Percentiles rank a stretch among this genome's conserved stretches.
These are phyloP conservation scores for Geotrichum armillariae DNA, from an alignment of 1,139 yeast species.

Conservation along the genomic window DNA sequence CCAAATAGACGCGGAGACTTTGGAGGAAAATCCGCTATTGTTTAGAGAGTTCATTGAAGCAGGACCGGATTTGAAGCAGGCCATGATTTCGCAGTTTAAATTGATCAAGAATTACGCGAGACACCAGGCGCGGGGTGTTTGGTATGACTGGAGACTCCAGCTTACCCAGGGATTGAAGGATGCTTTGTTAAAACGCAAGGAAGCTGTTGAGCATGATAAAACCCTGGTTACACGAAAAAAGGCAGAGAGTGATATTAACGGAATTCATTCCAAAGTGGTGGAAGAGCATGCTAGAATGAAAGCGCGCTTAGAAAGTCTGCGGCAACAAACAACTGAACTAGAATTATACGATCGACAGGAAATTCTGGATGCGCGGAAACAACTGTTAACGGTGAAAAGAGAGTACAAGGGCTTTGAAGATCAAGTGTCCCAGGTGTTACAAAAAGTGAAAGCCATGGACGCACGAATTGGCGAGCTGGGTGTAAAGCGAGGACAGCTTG, in stretches of 20 bases:
- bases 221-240: constrained; percentile 2
- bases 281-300: constrained; percentile 11
- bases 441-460: constrained; percentile 1
- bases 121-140: constrained; percentile 51
- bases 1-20: constrained; percentile 47
- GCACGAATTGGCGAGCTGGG: not conserved
- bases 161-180: constrained; percentile 46
- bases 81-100: constrained; percentile 50
- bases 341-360: constrained; percentile 9
- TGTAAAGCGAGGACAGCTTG: not conserved
- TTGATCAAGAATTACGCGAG: constrained; percentile 52
- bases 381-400: constrained; percentile 4
- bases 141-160: constrained; percentile 62
- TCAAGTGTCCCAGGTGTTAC: constrained; percentile 1
- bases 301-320: constrained; percentile 8
- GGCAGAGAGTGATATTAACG: constrained; percentile 4
- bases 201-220: constrained; percentile 13
- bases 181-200: constrained; percentile 34
- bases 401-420: not conserved
- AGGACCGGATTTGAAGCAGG: constrained; percentile 41
- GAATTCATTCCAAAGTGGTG: not conserved
- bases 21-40: constrained; percentile 50
- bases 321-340: constrained; percentile 10
- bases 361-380: constrained; percentile 1
- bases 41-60: constrained; percentile 50